Base-by-base conservation (phyloP, 2,329 filamentous ascomycete species). In the Zarea fungicola region DNA sequence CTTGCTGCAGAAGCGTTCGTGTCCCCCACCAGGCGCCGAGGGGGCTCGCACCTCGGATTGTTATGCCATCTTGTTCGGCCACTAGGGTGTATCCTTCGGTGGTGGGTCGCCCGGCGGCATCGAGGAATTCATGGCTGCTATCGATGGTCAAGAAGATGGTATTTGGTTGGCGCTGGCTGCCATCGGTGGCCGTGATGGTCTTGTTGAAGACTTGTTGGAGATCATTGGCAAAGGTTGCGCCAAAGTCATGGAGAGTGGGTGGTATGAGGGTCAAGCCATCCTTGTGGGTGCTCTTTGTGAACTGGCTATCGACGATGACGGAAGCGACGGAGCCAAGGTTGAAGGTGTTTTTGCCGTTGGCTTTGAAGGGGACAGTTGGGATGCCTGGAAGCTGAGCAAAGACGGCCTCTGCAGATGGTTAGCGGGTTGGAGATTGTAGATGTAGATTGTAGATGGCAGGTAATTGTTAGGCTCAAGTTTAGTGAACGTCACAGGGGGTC, bases 21-120 rank as follows among this genome's bases (percentile, higher is more conserved):
- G 77, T 80, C 36, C 72, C 78, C 78, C 78, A 81, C 73, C 75
- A 81, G 40, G 69, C 72, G 9, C 78, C 78, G 3, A 78, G 64
- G 1, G 77, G 69, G 42, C 75, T 77, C 6, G 76, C 74, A 2
- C 77, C 78, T 6, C 63, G 63, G 54, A 81, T 73, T 5, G 60
- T 65, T 8, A 79, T 60, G 3, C 69, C 67, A 13, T 64, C 55
- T 10, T 58, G 48, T 9, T 62, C 65, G 6, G 77, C 62, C 11
- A 66, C 62, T 8, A 80, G 60, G 3, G 62, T 62, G 58, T 80
- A 77, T 5, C 68, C 74, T 56, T 80, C 76, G 0, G 72, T 68
- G 0, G 74, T 77, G 42, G 58, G 58, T 13, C 70, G 61, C 1
- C 74, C 74, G 8, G 70, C 72, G 5, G 64, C 73, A 56, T 76